Evolutionary conservation across 2,329 filamentous ascomycete species (phyloP).

Genomic region (Sarocladium oryzae): DNA sequence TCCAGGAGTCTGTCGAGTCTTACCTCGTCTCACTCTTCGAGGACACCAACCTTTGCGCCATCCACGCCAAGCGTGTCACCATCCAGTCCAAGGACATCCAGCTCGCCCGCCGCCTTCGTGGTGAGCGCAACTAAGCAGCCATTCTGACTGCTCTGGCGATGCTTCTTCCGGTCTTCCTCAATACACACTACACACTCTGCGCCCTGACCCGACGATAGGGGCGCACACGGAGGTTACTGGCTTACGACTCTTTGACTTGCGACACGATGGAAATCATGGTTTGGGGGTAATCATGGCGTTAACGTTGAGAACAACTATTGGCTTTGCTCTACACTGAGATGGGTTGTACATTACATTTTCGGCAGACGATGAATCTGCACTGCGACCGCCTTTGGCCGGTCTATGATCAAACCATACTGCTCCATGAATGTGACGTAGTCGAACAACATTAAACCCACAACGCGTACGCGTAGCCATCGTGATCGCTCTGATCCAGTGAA

Average conservation of each 20-base stretch:
- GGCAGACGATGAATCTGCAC: slow-evolving; percentile 10
- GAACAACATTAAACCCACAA: not conserved
- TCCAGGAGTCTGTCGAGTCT: slow-evolving; percentile 98
- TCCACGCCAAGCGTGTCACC: slow-evolving; percentile 98
- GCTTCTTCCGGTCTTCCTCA: slow-evolving; percentile 12
- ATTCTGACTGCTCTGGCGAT: not conserved
- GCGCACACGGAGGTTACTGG: not conserved
- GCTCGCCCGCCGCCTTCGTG: slow-evolving; percentile 88
- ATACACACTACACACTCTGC: slow-evolving; percentile 6
- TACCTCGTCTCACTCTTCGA: slow-evolving; percentile 98
- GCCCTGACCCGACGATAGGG: not conserved
- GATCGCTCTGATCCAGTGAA: too few relatives aligned
- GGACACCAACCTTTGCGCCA: slow-evolving; percentile 97
- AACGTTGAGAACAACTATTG: slow-evolving; percentile 18
- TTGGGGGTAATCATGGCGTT: slow-evolving; percentile 42
- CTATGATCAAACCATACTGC: slow-evolving; percentile 6
- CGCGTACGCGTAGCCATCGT: not conserved
- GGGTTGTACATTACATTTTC: slow-evolving; percentile 37
- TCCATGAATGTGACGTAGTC: not conserved
- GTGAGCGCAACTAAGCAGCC: slow-evolving; percentile 71
- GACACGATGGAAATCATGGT: slow-evolving; percentile 30
- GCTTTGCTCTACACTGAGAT: slow-evolving; percentile 25
- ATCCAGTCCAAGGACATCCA: slow-evolving; percentile 98
- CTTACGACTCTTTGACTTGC: slow-evolving; percentile 30
- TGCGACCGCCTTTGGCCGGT: slow-evolving; percentile 8